Conservation (phyloP, 208 protist genomes). For the Acanthamoeba culbertsoni region DNA sequence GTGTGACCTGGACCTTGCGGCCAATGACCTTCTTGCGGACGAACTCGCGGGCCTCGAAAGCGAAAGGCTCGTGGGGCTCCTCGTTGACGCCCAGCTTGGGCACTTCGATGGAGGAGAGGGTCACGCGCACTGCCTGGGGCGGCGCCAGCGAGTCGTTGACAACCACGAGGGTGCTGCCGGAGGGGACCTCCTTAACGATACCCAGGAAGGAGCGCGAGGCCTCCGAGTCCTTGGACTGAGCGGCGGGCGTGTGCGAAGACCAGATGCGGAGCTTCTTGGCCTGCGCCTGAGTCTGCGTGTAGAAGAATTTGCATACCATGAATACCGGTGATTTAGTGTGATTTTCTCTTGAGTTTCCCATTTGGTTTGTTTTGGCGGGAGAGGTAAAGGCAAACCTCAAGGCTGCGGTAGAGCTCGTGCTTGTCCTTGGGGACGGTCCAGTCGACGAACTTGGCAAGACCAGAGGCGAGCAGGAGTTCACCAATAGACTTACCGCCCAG, state of each 20-base stretch:
- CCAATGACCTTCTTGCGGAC: constrained; percentile 77
- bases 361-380: not conserved
- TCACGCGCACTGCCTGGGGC: not conserved
- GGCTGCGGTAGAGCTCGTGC: not conserved
- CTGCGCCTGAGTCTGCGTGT: not conserved
- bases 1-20: constrained; percentile 64
- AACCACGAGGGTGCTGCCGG: constrained; percentile 72
- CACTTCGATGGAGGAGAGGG: constrained; percentile 50
- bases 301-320: no score
- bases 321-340: no score
- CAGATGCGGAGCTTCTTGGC: constrained; percentile 53
- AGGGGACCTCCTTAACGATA: constrained; percentile 59
- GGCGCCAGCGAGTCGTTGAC: constrained; percentile 3
- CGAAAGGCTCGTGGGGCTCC: constrained; percentile 63
- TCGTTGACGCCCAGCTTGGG: constrained; percentile 21
- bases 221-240: not conserved
- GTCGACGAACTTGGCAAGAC: constrained; percentile 31
- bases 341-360: not conserved
- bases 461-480: constrained; percentile 31
- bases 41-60: constrained; percentile 79
- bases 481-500: constrained; percentile 43
- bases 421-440: constrained; percentile 60
- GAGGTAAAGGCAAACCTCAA: not conserved
- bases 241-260: not conserved
- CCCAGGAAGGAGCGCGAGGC: not conserved